Percentiles rank a stretch among this genome's conserved stretches.
Evolutionary conservation across 306 rosid species (phyloP).

Genomic region (Albizia julibrissin): DNA sequence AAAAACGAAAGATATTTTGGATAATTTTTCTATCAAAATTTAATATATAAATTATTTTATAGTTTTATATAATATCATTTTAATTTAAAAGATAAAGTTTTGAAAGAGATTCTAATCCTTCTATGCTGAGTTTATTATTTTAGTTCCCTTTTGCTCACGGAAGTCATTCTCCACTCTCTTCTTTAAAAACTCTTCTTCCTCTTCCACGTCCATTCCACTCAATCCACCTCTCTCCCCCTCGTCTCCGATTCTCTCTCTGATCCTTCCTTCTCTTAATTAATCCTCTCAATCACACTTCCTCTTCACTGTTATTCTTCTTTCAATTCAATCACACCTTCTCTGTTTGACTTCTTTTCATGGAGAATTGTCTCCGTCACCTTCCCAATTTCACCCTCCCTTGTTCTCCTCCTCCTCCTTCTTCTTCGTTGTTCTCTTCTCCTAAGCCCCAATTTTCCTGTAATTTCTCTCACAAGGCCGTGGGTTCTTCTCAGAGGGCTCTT

Average conservation of each 20-base stretch:
- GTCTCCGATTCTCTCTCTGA: not conserved
- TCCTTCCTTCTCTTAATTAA: not conserved
- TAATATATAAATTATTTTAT: too few relatives aligned
- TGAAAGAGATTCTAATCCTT: not conserved
- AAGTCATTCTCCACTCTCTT: not conserved
- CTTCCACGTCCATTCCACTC: not conserved
- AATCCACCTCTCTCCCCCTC: not conserved
- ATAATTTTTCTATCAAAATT: too few relatives aligned
- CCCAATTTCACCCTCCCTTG: constrained; percentile 10
- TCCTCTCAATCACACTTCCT: not conserved
- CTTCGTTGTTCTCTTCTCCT: not conserved
- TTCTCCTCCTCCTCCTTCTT: not conserved
- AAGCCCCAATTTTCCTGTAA: not conserved
- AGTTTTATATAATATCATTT: too few relatives aligned
- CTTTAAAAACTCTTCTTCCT: too few relatives aligned
- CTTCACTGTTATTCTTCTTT: not conserved
- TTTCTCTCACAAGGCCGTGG: constrained; percentile 4
- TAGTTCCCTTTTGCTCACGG: not conserved
- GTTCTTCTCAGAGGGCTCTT: constrained; percentile 12
- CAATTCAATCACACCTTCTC: not conserved
- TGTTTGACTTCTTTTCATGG: constrained; percentile 37
- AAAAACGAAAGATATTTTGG: too few relatives aligned
- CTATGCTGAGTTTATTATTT: not conserved
- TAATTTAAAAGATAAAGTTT: too few relatives aligned
- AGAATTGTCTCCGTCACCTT: constrained; percentile 33